These are phyloP conservation scores for Macrolepiota dolichaula DNA, from an alignment of 768 basidiomycete genomes.

Conservation along the genomic window DNA sequence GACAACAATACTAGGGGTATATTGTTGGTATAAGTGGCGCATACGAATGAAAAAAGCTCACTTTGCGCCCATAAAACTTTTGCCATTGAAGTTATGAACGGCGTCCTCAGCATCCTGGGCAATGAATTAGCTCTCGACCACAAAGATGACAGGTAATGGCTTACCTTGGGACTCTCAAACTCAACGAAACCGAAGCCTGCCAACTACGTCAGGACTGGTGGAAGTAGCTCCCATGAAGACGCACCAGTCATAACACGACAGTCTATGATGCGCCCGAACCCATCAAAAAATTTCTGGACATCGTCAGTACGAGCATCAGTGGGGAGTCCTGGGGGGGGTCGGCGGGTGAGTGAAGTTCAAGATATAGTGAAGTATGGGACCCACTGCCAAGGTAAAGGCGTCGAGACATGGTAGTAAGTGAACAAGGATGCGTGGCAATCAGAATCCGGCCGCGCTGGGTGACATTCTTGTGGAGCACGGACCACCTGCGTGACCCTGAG, in stretches of 20 bases:
- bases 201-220: conserved; percentile 8
- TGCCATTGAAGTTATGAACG: conserved; percentile 81
- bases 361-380: conserved; percentile 11
- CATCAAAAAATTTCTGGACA: conserved; percentile 85
- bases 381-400: conserved; percentile 87
- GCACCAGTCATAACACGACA: conserved; percentile 93
- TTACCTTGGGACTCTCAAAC: conserved; percentile 81
- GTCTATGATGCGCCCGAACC: conserved; percentile 85
- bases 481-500: conserved; percentile 26
- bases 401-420: conserved; percentile 64
- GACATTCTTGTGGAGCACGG: conserved; percentile 33
- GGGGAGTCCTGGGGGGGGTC: conserved; percentile 59
- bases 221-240: conserved; percentile 17
- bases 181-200: conserved; percentile 95
- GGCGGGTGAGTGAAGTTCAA: background rate
- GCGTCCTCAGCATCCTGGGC: conserved; percentile 92
- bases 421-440: conserved; percentile 36
- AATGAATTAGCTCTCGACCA: conserved; percentile 13
- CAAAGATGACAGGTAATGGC: conserved; percentile 7
- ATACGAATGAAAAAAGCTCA: conserved; percentile 29
- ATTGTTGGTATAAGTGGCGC: background rate
- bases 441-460: conserved; percentile 19
- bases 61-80: conserved; percentile 87
- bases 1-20: conserved; percentile 73
- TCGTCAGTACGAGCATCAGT: conserved; percentile 81